Evolutionary conservation across 805 yeast species (phyloP), one percentile per base, ranked within the genome.

Genomic region (Ogataea kodamae): DNA sequence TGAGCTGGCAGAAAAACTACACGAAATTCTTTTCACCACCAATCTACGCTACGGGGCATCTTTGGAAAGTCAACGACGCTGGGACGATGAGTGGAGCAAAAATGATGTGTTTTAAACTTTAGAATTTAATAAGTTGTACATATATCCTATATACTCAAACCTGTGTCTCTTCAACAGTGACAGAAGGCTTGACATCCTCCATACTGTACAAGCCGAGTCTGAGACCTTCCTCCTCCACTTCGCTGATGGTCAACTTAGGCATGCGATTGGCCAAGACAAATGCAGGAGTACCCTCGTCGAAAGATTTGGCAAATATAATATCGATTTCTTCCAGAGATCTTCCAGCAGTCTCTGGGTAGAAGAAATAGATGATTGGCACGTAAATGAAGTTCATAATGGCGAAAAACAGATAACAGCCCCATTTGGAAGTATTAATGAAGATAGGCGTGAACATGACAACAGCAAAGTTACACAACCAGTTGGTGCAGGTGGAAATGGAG

Each of bases 281-380:
- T 20, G 81, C 74, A 42, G 67, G 70, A 45, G 68, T 69, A 30
- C 69, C 68, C 41, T 81, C 88, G 28, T 60, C 67, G 38, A 43
- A 53, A 6, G 82, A 72, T 61, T 73, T 75, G 50, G 84, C 83
- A 43, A 62, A 76, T 36, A 81, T 77, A 52, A 78, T 77, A 54
- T 81, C 89, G 55, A 81, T 73, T 52, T 80, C 86, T 58, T 81
- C 89, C 59, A 82, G 68, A 22, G 82, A 68, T 56, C 86, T 72
- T 30, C 87, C 86, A 19, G 82, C 76, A 26, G 88, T 81, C 64
- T 82, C 90, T 25, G 89, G 90, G 57, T 78, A 82, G 59, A 70
- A 74, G 62, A 79, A 70, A 69, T 62, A 78, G 42, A 76, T 76
- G 40, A 79, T 61, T 19, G 86, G 84, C 34, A 76, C 58, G 64